Evolutionary conservation across 1,139 yeast genomes (phyloP), one percentile per base, ranked within the genome.

Genomic region (Geotrichum europaeum): DNA sequence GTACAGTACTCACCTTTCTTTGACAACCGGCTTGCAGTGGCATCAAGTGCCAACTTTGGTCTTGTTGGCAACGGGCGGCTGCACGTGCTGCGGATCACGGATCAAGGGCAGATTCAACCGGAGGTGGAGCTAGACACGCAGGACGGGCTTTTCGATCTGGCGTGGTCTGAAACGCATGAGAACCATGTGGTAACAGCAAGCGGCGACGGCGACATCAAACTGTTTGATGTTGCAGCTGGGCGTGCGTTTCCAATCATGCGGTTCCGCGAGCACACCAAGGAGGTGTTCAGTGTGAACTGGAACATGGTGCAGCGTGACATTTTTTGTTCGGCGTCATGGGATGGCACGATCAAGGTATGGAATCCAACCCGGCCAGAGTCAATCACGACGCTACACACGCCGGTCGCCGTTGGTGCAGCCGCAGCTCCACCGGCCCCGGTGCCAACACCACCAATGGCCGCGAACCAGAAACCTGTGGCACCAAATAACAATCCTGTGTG

Each of bases 111-210:
- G 24, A 80, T 89, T 25, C 69, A 70, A 5, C 81, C 81, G 51
- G 85, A 84, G 60, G 76, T 81, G 4, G 75, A 80, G 18, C 92
- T 90, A 78, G 92, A 91, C 64, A 92, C 98, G 1, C 97, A 92
- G 72, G 99, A 94, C 73, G 96, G 97, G 4, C 76, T 92, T 25
- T 91, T 89, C 70, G 96, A 89, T 68, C 76, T 89, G 4, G 82
- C 95, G 0, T 94, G 98, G 98, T 87, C 94, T 61, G 98, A 94
- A 72, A 64, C 80, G 15, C 94, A 94, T 72, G 97, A 90, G 66
- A 91, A 90, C 72, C 98, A 92, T 69, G 80, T 88, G 7, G 81
- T 84, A 3, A 84, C 83, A 0, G 95, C 96, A 22, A 85, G 87
- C 65, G 99, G 99, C 1, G 99, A 94, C 73, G 98, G 98, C 0